phyloP scores from a whole-genome alignment of 306 rosid species.

The Quillaja saponaria region DNA sequence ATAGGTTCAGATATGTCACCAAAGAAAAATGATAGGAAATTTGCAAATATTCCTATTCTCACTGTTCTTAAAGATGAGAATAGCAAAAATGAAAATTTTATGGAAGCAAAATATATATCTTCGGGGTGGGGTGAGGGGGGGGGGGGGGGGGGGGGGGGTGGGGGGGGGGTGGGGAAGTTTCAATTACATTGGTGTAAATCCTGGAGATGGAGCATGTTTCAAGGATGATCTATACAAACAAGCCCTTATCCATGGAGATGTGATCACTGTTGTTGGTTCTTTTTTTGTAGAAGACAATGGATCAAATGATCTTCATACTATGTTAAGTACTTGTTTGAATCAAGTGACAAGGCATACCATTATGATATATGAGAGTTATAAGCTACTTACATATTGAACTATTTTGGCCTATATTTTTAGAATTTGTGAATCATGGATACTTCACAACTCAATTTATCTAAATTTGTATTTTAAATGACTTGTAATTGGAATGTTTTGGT shows the following conservation, averaged over 20 bases:
- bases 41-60: slow-evolving; percentile 65
- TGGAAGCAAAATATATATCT: slow-evolving; percentile 21
- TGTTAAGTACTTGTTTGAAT: slow-evolving; percentile 85
- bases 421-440: neutral
- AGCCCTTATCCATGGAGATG: slow-evolving; percentile 64
- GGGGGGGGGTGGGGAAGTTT: no score
- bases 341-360: slow-evolving; percentile 32
- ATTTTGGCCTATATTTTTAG: neutral
- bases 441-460: no score
- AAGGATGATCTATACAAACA: slow-evolving; percentile 54
- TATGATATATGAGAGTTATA: slow-evolving; percentile 54
- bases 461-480: no score
- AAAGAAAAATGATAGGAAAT: slow-evolving; percentile 55
- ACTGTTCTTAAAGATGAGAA: slow-evolving; percentile 64
- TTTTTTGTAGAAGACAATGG: slow-evolving; percentile 71
- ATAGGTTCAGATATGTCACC: no score
- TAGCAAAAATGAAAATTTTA: slow-evolving; percentile 41
- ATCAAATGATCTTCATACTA: slow-evolving; percentile 54
- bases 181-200: slow-evolving; percentile 58
- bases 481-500: neutral
- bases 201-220: slow-evolving; percentile 57
- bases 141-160: no score
- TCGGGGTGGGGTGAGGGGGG: no score
- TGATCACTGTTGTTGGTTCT: slow-evolving; percentile 61
- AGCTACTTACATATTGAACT: slow-evolving; percentile 14